Conservation (phyloP, 1,139 yeast species). For the Blastobotrys malaysiensis region DNA sequence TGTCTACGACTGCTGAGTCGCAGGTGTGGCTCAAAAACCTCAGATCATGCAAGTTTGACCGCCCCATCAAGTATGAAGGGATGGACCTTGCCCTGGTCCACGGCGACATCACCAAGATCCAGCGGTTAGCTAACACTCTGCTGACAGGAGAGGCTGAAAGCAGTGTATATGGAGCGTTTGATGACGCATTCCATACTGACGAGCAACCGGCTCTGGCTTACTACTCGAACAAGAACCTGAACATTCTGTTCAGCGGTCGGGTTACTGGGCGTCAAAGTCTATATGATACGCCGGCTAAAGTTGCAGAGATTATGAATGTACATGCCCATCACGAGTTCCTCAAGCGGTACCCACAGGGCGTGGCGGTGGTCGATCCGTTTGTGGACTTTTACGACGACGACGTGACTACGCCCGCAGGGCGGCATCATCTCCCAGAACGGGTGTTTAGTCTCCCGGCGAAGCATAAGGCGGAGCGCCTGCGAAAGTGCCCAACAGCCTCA, state of each 20-base stretch:
- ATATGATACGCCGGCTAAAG: constrained; percentile 5
- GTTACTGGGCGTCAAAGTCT: not conserved
- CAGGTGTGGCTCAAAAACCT: constrained; percentile 11
- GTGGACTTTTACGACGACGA: constrained; percentile 20
- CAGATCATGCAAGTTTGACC: constrained; percentile 13
- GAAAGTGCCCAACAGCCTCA: constrained; percentile 21
- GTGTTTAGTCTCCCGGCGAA: constrained; percentile 11
- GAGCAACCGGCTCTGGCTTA: constrained; percentile 22
- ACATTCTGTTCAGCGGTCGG: constrained; percentile 11
- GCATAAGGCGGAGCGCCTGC: constrained; percentile 22
- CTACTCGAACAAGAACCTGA: constrained; percentile 20
- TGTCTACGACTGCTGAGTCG: constrained; percentile 12
- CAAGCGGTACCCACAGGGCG: constrained; percentile 22
- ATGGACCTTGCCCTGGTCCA: constrained; percentile 16
- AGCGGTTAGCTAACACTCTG: not conserved
- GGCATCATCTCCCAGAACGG: not conserved
- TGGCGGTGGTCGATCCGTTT: constrained; percentile 23
- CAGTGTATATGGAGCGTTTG: not conserved
- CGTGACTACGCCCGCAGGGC: not conserved
- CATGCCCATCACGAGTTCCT: constrained; percentile 27
- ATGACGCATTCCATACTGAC: constrained; percentile 16
- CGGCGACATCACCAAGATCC: constrained; percentile 4
- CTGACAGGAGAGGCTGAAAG: not conserved
- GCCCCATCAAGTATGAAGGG: constrained; percentile 14
- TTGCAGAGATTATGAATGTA: constrained; percentile 23